phyloP scores from a whole-genome alignment of 345 rosid species.

The Syzygium aqueum region DNA sequence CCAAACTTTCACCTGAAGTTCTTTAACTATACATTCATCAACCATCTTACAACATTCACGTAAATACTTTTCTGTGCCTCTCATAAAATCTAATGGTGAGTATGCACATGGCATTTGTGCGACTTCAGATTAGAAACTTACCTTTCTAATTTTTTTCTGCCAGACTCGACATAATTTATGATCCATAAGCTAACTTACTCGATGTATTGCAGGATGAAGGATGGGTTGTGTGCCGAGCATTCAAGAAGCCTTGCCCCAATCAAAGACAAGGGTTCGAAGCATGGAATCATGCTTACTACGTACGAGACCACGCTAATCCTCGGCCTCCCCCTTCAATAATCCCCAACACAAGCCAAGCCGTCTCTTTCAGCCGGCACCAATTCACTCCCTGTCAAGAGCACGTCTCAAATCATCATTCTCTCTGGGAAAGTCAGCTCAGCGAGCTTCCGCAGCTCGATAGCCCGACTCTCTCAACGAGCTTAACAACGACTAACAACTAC shows the following conservation, averaged over 20 bases:
- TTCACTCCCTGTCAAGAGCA: constrained; percentile 11
- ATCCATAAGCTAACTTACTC: not conserved
- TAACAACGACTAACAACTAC: constrained; percentile 14
- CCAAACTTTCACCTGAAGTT: not conserved
- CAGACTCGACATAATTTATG: not conserved
- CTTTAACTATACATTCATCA: not conserved
- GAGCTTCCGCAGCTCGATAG: constrained; percentile 67
- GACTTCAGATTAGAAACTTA: not conserved
- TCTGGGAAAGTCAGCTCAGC: constrained; percentile 26
- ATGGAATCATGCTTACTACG: constrained; percentile 47
- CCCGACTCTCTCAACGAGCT: constrained; percentile 45
- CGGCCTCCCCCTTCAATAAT: constrained; percentile 13
- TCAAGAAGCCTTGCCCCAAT: constrained; percentile 71
- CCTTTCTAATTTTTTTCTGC: not conserved
- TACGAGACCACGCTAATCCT: constrained; percentile 9
- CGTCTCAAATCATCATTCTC: constrained; percentile 1
- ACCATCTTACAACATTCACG: not conserved
- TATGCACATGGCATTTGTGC: not conserved
- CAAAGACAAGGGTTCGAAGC: constrained; percentile 69
- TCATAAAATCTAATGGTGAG: not conserved
- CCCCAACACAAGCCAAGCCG: not conserved
- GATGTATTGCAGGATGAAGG: constrained; percentile 72
- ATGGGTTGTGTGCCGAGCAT: constrained; percentile 96
- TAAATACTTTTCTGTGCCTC: not conserved
- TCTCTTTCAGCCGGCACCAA: not conserved